Evolutionary conservation across 805 yeast genomes (phyloP).

Genomic region (Candida ovalis): DNA sequence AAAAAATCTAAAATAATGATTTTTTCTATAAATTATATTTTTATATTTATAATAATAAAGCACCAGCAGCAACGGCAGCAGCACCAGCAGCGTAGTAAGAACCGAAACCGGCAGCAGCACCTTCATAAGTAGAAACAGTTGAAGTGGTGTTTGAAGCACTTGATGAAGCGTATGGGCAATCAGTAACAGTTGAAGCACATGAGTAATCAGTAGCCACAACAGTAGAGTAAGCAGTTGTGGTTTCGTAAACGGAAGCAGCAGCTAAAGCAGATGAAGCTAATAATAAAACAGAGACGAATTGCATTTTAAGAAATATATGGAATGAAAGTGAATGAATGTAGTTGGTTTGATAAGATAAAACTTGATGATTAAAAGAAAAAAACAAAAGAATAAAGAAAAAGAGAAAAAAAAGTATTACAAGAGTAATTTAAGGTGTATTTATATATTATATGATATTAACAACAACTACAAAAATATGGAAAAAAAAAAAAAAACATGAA

Average conservation of each 20-base stretch:
- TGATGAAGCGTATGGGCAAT: slow-evolving; percentile 37
- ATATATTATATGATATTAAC: too few relatives aligned
- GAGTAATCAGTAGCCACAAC: slow-evolving; percentile 37
- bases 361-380: background rate
- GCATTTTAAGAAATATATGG: slow-evolving; percentile 42
- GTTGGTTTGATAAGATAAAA: slow-evolving; percentile 18
- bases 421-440: too few relatives aligned
- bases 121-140: slow-evolving; percentile 32
- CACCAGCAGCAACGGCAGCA: slow-evolving; percentile 33
- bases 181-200: slow-evolving; percentile 35
- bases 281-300: slow-evolving; percentile 40
- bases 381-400: background rate
- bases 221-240: slow-evolving; percentile 36
- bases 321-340: slow-evolving; percentile 16
- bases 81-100: slow-evolving; percentile 32
- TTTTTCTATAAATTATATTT: too few relatives aligned
- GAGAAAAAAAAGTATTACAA: background rate
- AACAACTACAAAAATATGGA: too few relatives aligned
- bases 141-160: slow-evolving; percentile 19
- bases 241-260: slow-evolving; percentile 22
- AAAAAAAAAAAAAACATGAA: too few relatives aligned
- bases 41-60: slow-evolving; percentile 31
- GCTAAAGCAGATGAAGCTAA: slow-evolving; percentile 37
- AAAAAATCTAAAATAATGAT: too few relatives aligned
- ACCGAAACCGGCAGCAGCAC: slow-evolving; percentile 28